Base-by-base conservation (phyloP, 2,329 filamentous ascomycete species). In the Fusarium sororula region DNA sequence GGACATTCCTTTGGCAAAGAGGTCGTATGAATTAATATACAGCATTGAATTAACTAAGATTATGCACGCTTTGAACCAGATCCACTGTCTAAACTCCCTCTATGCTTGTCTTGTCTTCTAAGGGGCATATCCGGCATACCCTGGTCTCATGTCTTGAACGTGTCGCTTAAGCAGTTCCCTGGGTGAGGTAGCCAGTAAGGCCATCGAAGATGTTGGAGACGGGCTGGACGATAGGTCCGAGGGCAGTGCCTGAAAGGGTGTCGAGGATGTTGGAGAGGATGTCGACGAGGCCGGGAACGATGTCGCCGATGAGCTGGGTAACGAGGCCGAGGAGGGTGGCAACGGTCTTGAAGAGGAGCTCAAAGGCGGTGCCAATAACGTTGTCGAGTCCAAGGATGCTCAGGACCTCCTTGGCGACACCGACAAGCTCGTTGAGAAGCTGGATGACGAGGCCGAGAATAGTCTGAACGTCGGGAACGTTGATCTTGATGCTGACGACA, bases 221-320 rank as follows among this genome's bases (percentile, higher is more conserved):
- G 12, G 68, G 68, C 39, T 61, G 30, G 44, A 71, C 6, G 12
- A 71, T 22, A 4, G 67, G 55, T 24, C 55, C 68, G 7, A 71
- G 68, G 5, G 61, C 5, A 24, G 61, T 72, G n/a, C 64, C 53
- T 24, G 60, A 24, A 15, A 72, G 51, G 17, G 70, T 64, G 30
- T 37, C 10, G 22, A 72, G 70, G n/a, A 72, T 35, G 50, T 58
- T 58, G 30, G 41, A 39, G 20, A 72, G 48, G 22, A 68, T 61
- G 7, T 72, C 51, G 18, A 72, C 51, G 14, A 72, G 45, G 9
- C 63, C 68, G 14, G 70, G 70, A 17, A 72, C 41, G 11, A 72
- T 72, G 32, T 69, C 70, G 28, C 68, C 70, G 22, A 72, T 30
- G 6, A 72, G 70, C 22, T 58, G 35, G 20, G 62, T 68, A 7